phyloP scores from a whole-genome alignment of 2,329 filamentous ascomycete species.

The Trichoderma lentiforme region DNA sequence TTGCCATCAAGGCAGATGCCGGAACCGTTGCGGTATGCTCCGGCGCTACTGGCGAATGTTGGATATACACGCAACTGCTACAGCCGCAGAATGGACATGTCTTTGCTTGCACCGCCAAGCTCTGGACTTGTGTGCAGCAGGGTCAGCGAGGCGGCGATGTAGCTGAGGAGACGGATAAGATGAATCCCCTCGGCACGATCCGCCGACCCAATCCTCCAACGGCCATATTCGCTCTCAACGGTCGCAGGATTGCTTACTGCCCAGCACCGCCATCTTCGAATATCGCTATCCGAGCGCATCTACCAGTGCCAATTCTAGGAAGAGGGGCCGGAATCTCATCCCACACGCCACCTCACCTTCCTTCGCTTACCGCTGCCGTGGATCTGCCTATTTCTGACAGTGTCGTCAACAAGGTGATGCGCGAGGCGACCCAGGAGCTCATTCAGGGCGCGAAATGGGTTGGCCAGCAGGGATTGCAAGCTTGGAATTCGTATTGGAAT shows the following conservation, averaged over 20 bases:
- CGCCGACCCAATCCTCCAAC: conserved; percentile 49
- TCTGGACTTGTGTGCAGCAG: conserved; percentile 84
- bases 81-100: conserved; percentile 41
- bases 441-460: conserved; percentile 74
- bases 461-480: conserved; percentile 71
- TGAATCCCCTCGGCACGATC: conserved; percentile 34
- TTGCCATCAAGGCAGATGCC: conserved; percentile 70
- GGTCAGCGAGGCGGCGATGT: conserved; percentile 44
- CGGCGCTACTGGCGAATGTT: conserved; percentile 81
- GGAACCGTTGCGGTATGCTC: conserved; percentile 73
- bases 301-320: conserved; percentile 54
- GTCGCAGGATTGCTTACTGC: conserved; percentile 75
- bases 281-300: conserved; percentile 64
- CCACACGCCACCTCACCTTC: conserved; percentile 18
- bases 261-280: conserved; percentile 70
- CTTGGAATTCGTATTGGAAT: conserved; percentile 80
- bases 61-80: conserved; percentile 61
- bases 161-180: conserved; percentile 44
- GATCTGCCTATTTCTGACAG: conserved; percentile 71
- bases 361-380: conserved; percentile 59
- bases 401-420: conserved; percentile 71
- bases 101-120: conserved; percentile 74
- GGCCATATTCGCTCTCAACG: conserved; percentile 66
- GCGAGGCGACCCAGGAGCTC: conserved; percentile 74
- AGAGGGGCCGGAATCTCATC: conserved; percentile 47